phyloP scores from a whole-genome alignment of 1,139 yeast species.

The Yamadazyma buinensis region DNA sequence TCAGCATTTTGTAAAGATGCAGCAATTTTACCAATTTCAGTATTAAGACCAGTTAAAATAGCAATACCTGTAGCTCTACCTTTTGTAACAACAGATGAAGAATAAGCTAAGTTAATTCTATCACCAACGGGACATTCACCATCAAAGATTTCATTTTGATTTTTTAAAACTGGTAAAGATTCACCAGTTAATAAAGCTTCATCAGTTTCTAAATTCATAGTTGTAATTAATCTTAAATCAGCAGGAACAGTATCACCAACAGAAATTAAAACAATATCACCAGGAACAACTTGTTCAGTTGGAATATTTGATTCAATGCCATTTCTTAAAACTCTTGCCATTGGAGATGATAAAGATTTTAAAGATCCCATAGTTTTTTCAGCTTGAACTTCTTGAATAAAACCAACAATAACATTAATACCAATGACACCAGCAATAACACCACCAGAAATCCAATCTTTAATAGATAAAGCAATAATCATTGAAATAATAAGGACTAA shows the following conservation, averaged over 20 bases:
- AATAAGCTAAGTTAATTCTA: conserved; percentile 42
- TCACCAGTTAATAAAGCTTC: conserved; percentile 55
- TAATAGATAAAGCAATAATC: conserved; percentile 32
- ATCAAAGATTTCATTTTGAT: conserved; percentile 18
- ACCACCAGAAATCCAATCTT: conserved; percentile 28
- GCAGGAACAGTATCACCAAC: conserved; percentile 52
- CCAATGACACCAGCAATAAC: conserved; percentile 29
- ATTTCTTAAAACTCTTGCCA: conserved; percentile 39
- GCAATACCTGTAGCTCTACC: conserved; percentile 49
- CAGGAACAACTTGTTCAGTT: conserved; percentile 46
- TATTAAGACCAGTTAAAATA: conserved; percentile 41
- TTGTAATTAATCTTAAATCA: conserved; percentile 38
- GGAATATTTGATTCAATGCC: conserved; percentile 33
- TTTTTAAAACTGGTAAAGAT: conserved; percentile 12
- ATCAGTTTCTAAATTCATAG: conserved; percentile 45
- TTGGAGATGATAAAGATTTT: conserved; percentile 27
- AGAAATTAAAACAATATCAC: conserved; percentile 41
- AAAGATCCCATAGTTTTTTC: conserved; percentile 39
- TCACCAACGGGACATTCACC: conserved; percentile 27
- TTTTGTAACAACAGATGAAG: conserved; percentile 42
- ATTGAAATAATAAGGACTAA: conserved; percentile 33
- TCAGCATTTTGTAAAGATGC: conserved; percentile 13
- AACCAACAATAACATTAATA: conserved; percentile 29
- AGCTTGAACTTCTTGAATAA: conserved; percentile 33
- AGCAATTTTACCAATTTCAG: conserved; percentile 51